These are phyloP conservation scores for Paecilomyces dactylethromorphus DNA, from an alignment of 2,329 filamentous ascomycete genomes.

Conservation along the genomic window DNA sequence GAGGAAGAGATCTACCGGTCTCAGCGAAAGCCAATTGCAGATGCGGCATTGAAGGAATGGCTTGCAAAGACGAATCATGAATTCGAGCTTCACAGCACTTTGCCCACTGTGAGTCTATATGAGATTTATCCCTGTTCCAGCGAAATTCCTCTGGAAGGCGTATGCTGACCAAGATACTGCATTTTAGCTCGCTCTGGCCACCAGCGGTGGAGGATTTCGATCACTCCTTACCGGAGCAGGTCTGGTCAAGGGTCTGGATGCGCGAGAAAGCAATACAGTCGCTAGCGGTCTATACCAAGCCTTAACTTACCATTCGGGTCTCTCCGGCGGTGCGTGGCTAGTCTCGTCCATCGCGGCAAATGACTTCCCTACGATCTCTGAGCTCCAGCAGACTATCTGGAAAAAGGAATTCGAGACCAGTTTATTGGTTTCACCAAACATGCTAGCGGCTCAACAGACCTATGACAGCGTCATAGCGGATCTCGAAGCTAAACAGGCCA, in stretches of 20 bases:
- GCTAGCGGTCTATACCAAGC: slow-evolving; percentile 40
- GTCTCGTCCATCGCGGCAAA: slow-evolving; percentile 40
- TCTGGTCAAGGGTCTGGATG: slow-evolving; percentile 39
- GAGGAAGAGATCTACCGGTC: not conserved
- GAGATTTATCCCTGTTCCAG: not conserved
- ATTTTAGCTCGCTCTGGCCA: slow-evolving; percentile 25
- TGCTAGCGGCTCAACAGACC: slow-evolving; percentile 17
- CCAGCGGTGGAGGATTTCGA: slow-evolving; percentile 39
- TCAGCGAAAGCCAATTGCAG: not conserved
- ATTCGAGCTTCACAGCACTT: not conserved
- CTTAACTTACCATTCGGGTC: slow-evolving; percentile 40
- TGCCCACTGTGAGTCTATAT: not conserved
- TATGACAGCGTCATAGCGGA: slow-evolving; percentile 27
- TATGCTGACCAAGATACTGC: not conserved
- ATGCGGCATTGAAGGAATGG: not conserved
- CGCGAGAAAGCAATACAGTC: slow-evolving; percentile 31
- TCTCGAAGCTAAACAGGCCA: slow-evolving; percentile 27
- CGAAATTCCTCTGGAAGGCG: too few species aligned
- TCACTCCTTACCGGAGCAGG: slow-evolving; percentile 33
- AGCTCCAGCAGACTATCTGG: slow-evolving; percentile 36
- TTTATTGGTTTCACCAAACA: slow-evolving; percentile 28
- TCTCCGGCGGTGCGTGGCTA: slow-evolving; percentile 45
- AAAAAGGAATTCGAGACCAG: slow-evolving; percentile 30
- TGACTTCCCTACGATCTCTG: slow-evolving; percentile 40
- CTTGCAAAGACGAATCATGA: not conserved